These are phyloP conservation scores for Rhodotorula mucilaginosa DNA, from an alignment of 1,284 basidiomycete species.

Conservation along the genomic window DNA sequence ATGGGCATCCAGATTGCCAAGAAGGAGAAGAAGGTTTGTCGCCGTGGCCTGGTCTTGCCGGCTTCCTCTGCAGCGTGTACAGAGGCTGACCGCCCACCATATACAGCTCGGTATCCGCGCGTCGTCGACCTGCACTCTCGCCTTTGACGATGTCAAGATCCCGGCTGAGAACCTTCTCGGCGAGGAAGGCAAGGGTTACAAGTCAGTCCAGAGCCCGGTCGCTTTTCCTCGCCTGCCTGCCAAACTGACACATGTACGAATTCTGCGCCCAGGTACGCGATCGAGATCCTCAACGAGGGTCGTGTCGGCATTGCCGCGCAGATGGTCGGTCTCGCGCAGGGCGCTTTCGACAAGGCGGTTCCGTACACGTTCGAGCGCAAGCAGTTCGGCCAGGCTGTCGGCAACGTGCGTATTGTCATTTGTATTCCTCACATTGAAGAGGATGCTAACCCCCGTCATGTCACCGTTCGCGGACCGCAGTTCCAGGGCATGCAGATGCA, in stretches of 20 bases:
- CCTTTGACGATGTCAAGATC: constrained; percentile 91
- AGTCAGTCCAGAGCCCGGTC: constrained; percentile 53
- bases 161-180: constrained; percentile 93
- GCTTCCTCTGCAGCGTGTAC: not conserved
- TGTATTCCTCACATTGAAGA: not conserved
- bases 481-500: constrained; percentile 97
- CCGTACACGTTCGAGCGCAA: constrained; percentile 89
- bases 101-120: constrained; percentile 81
- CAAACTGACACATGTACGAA: too few relatives aligned
- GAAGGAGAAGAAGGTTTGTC: constrained; percentile 84
- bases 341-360: constrained; percentile 89
- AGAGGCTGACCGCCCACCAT: not conserved
- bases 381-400: constrained; percentile 91
- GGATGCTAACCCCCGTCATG: not conserved
- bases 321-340: constrained; percentile 86
- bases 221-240: not conserved
- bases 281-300: constrained; percentile 94
- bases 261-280: constrained; percentile 57
- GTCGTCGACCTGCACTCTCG: constrained; percentile 93
- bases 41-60: constrained; percentile 35
- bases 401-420: constrained; percentile 50
- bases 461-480: constrained; percentile 41
- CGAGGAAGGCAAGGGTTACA: constrained; percentile 91
- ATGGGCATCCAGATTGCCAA: constrained; percentile 98
- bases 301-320: constrained; percentile 92